A percentile compares a stretch with the other conserved stretches of the same genome.
Conservation (phyloP, 768 basidiomycete species). For the Leccinellum luteum region DNA sequence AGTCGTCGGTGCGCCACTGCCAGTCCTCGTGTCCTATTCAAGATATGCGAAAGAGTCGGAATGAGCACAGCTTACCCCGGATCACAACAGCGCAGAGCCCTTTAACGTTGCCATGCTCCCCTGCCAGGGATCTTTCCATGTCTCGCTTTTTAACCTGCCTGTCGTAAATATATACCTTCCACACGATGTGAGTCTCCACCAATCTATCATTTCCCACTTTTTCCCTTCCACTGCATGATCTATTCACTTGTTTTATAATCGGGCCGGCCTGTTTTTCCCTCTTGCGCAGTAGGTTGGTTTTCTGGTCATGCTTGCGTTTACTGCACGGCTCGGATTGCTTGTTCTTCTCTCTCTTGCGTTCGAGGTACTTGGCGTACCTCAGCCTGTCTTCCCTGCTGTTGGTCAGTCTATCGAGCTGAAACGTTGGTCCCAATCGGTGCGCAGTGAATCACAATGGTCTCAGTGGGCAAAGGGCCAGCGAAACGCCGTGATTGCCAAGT, state of each 20-base stretch:
- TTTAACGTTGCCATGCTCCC: neutral
- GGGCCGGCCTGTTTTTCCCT: neutral
- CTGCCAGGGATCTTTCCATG: neutral
- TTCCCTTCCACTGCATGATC: constrained; percentile 1
- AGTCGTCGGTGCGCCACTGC: neutral
- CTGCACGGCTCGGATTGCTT: constrained; percentile 7
- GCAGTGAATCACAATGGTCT: constrained; percentile 21
- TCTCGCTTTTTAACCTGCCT: neutral
- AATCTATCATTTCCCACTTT: constrained; percentile 3
- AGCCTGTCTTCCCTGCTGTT: constrained; percentile 4
- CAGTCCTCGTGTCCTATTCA: neutral
- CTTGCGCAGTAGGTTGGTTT: constrained; percentile 2
- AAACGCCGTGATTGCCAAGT: constrained; percentile 45
- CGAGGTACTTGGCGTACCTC: constrained; percentile 13
- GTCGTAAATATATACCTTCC: constrained; percentile 6
- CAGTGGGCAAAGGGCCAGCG: constrained; percentile 46
- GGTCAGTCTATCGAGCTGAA: constrained; percentile 24
- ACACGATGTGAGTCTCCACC: constrained; percentile 3
- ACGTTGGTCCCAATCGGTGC: constrained; percentile 9
- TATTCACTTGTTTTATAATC: constrained; percentile 5
- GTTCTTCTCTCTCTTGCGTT: constrained; percentile 11
- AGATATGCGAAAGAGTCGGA: neutral
- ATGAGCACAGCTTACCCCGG: neutral
- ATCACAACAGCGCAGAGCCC: neutral
- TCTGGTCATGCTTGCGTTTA: constrained; percentile 8